phyloP scores from a whole-genome alignment of 2,329 filamentous ascomycete species.

The Rutstroemia sp. region DNA sequence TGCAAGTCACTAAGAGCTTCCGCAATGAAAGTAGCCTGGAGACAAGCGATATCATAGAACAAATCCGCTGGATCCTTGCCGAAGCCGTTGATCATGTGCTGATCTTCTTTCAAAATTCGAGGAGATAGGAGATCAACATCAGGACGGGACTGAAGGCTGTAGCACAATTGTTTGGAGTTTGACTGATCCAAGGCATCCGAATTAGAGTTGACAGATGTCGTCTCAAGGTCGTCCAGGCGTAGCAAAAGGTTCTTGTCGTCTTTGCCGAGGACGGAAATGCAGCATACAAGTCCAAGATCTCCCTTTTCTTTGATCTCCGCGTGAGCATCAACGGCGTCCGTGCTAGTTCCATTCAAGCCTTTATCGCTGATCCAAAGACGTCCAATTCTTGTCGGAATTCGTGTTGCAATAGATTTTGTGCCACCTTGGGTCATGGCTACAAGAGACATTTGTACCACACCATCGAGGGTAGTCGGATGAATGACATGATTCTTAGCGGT shows the following conservation, averaged over 20 bases:
- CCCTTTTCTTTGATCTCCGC: neutral
- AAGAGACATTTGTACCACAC: constrained; percentile 29
- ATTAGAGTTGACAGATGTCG: neutral
- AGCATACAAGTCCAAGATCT: neutral
- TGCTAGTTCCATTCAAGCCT: neutral
- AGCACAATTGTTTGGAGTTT: neutral
- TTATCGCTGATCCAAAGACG: neutral
- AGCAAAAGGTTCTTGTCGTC: neutral
- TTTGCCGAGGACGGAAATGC: neutral
- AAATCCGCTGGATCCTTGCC: neutral
- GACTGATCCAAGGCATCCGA: neutral
- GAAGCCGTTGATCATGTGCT: neutral
- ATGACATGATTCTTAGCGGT: constrained; percentile 36
- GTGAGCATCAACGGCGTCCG: neutral
- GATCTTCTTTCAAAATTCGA: neutral
- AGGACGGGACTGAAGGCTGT: neutral
- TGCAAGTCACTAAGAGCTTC: neutral
- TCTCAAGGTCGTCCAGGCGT: neutral
- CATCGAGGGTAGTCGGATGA: constrained; percentile 49
- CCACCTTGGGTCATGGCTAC: neutral
- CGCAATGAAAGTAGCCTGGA: neutral
- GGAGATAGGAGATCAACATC: constrained; percentile 7
- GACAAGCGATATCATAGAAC: neutral
- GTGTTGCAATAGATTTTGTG: neutral
- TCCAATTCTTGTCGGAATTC: neutral